Evolutionary conservation across 208 protist genomes (phyloP), one percentile per base, ranked within the genome.

Genomic region (Naegleria gruberi): DNA sequence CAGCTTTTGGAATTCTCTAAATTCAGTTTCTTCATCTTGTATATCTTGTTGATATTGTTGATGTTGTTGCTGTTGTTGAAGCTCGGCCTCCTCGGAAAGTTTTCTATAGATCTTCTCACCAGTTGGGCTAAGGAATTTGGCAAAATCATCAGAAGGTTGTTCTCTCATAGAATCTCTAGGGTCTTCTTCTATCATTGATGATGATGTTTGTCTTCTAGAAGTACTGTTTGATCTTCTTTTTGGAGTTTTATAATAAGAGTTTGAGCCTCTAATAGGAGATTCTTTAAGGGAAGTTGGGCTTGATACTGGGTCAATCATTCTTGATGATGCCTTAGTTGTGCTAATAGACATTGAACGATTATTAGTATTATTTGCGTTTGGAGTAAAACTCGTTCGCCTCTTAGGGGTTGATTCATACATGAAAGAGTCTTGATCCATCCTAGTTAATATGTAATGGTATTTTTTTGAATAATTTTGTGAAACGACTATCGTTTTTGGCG

Each of bases 1-100:
- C 26, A 87, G 41, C 37, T 87, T 87, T 87, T 87, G 83, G 34
- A 87, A 87, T 10, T 87, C 83, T 41, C 40, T 87, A 41, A 87
- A 34, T 46, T 87, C 83, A 55, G n/a, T 26, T 45, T 84, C 41
- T 45, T 84, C 65, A 12, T 77, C 65, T 0, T 30, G 26, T 65
- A 23, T 65, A 65, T 65, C 51, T 10, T 30, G 15, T 65, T 10
- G 4, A 30, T 65, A 23, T 65, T 10, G 51, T 65, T 65, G 51
- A 19, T 30, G 65, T n/a, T n/a, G n/a, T 65, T 65, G 51, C 30
- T 10, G 51, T 65, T 65, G 51, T 8, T 30, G 65, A 19, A 37
- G 26, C 30, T 77, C 65, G 8, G 30, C 30, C 30, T 77, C 65
- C 34, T 77, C 65, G 65, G 65, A 77, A 37, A 77, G 65, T 37